These are phyloP conservation scores for Phalaenopsis aphrodite DNA, from an alignment of 106 monocot species.

Conservation along the genomic window DNA sequence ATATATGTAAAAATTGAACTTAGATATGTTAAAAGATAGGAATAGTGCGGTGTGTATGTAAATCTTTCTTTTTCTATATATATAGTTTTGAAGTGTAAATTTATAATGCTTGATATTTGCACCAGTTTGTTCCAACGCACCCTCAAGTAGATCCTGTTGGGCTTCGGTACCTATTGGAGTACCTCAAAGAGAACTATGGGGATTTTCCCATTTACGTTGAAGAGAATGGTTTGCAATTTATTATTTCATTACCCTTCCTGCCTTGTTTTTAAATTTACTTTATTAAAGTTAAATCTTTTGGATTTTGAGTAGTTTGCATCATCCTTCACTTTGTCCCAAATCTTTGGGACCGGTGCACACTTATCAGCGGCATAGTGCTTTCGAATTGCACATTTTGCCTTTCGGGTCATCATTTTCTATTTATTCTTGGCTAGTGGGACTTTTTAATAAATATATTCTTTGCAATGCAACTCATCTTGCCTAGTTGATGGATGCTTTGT, in stretches of 20 bases:
- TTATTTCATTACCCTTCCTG: not conserved
- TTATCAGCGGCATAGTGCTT: no score
- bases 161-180: constrained; percentile 30
- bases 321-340: not conserved
- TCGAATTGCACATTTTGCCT: no score
- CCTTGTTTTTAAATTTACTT: not conserved
- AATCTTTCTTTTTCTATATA: no score
- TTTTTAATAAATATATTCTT: not conserved
- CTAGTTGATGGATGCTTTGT: no score
- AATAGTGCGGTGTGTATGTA: no score
- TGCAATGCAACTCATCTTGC: no score
- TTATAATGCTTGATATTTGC: not conserved
- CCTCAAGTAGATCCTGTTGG: constrained; percentile 33
- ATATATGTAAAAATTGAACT: no score
- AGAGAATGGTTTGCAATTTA: constrained; percentile 54
- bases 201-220: constrained; percentile 54
- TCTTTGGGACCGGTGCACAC: no score
- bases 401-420: no score
- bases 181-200: constrained; percentile 35
- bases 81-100: not conserved
- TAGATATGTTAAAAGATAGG: no score
- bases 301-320: not conserved
- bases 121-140: constrained; percentile 22
- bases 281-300: not conserved
- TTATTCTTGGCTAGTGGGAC: not conserved